These are phyloP conservation scores for Suhomyces sp. DNA, from an alignment of 805 yeast genomes.

Conservation along the genomic window DNA sequence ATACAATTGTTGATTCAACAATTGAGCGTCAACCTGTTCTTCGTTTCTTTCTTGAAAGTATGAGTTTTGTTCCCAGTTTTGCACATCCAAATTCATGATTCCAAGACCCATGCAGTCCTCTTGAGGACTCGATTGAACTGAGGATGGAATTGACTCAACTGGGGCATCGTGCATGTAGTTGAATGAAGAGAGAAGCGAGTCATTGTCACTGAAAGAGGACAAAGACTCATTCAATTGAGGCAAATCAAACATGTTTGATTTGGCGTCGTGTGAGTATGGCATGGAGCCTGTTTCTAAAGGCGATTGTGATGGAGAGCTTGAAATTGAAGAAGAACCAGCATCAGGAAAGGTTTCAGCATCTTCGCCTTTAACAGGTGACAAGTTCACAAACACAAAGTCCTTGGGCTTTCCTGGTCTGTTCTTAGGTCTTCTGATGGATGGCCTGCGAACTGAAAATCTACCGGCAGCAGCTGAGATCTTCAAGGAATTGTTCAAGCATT, in stretches of 20 bases:
- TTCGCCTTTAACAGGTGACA: conserved; percentile 33
- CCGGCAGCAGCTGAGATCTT: conserved; percentile 40
- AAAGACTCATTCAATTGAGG: conserved; percentile 17
- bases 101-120: conserved; percentile 24
- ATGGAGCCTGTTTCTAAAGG: conserved; percentile 3
- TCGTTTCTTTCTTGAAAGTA: not conserved
- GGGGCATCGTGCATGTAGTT: conserved; percentile 11
- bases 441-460: conserved; percentile 32
- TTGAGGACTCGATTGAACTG: not conserved
- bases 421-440: conserved; percentile 44
- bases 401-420: conserved; percentile 44
- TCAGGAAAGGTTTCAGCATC: conserved; percentile 7
- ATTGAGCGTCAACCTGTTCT: not conserved
- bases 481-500: conserved; percentile 43
- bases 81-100: conserved; percentile 20
- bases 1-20: conserved; percentile 11
- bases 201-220: conserved; percentile 16
- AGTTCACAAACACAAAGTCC: conserved; percentile 45
- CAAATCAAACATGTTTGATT: conserved; percentile 11
- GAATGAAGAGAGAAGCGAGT: conserved; percentile 16
- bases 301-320: conserved; percentile 6
- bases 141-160: not conserved
- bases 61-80: conserved; percentile 14
- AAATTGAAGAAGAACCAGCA: conserved; percentile 2
- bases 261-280: not conserved